Evolutionary conservation across 2,329 filamentous ascomycete genomes (phyloP), one percentile per base, ranked within the genome.

Genomic region (Emergomyces orientalis): DNA sequence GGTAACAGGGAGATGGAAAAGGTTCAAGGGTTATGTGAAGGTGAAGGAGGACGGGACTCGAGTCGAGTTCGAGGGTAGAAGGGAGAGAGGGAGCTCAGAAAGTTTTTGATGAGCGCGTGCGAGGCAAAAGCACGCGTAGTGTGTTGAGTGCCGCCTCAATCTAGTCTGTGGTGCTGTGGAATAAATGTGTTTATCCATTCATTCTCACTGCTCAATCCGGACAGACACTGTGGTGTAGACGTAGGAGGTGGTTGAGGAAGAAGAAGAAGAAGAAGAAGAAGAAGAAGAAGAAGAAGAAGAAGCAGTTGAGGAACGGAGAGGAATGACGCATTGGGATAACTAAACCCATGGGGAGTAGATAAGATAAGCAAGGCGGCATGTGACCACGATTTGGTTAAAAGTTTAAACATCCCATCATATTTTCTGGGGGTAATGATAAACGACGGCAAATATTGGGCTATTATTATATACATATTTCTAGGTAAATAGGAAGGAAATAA

Each of bases 311-410:
- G n/a, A n/a, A n/a, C n/a, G n/a, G n/a, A n/a, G n/a, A n/a, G n/a
- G n/a, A n/a, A n/a, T n/a, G n/a, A n/a, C n/a, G n/a, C n/a, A n/a
- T n/a, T n/a, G n/a, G n/a, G n/a, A n/a, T n/a, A n/a, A n/a, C n/a
- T n/a, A n/a, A n/a, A n/a, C n/a, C n/a, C n/a, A n/a, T 5, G 13
- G 39, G 5, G 57, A 47, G 39, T 11, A n/a, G 25, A 59, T 59
- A 59, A 59, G 39, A 59, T 59, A 59, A 45, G 55, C 37, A 6
- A n/a, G 14, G 25, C n/a, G 39, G 54, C 54, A 59, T 62, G 57
- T 49, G 52, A 55, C 59, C n/a, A 25, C 51, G 41, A 25, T n/a
- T n/a, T 25, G 37, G 54, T 17, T 0, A 1, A 19, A 52, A 32
- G 27, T 27, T 30, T 52, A 51, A 25, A 13, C 8, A n/a, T n/a